These are phyloP conservation scores for Penicillium italicum DNA, from an alignment of 2,329 filamentous ascomycete genomes.

Conservation along the genomic window DNA sequence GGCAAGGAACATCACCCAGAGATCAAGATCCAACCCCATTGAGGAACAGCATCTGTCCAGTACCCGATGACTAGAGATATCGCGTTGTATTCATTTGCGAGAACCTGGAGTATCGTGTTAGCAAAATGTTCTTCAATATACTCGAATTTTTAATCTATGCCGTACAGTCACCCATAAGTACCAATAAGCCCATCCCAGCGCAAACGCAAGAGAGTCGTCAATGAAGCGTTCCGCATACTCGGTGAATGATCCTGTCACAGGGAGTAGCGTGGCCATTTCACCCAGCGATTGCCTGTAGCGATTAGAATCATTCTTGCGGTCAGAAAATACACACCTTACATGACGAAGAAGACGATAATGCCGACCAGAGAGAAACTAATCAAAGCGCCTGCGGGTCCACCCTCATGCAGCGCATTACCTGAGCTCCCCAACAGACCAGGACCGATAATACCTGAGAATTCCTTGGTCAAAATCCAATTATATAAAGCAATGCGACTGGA, in stretches of 20 bases:
- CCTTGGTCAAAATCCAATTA: not conserved
- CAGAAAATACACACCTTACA: constrained; percentile 20
- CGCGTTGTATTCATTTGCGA: constrained; percentile 47
- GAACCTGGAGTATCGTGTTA: constrained; percentile 17
- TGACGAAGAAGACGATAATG: constrained; percentile 57
- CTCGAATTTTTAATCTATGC: not conserved
- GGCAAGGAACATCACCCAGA: constrained; percentile 45
- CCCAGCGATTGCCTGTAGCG: constrained; percentile 67
- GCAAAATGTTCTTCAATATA: not conserved
- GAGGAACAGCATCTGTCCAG: constrained; percentile 45
- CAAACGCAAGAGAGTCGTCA: constrained; percentile 65
- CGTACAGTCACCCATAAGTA: constrained; percentile 45
- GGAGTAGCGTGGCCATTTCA: constrained; percentile 70
- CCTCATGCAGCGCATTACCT: constrained; percentile 64
- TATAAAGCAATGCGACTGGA: constrained; percentile 30
- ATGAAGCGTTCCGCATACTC: constrained; percentile 67
- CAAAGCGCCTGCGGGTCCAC: constrained; percentile 67
- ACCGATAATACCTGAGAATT: constrained; percentile 53
- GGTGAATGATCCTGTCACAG: constrained; percentile 68
- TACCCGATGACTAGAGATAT: constrained; percentile 46
- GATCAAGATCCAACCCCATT: constrained; percentile 48
- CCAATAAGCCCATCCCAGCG: constrained; percentile 69
- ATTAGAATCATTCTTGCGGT: not conserved
- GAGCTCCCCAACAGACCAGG: constrained; percentile 70
- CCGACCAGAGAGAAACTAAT: constrained; percentile 72